Conservation (phyloP, 169 alveolate species). For the Plasmodium coatneyi region DNA sequence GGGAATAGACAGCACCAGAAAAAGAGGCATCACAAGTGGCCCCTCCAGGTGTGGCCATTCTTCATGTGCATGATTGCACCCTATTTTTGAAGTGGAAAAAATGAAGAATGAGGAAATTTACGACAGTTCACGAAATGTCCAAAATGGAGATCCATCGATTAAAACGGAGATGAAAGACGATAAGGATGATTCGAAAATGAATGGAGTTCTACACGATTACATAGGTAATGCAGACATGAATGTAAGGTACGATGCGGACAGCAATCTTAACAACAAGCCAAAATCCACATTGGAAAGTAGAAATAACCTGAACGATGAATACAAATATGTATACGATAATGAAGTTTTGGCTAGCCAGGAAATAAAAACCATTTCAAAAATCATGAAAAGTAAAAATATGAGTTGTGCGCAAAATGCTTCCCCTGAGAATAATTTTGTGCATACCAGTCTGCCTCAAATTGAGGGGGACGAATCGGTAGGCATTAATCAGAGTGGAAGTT, state of each 20-base stretch:
- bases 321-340: neutral
- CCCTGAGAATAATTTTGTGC: neutral
- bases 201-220: neutral
- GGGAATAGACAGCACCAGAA: neutral
- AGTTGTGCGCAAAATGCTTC: neutral
- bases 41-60: neutral
- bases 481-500: neutral
- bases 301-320: conserved; percentile 12
- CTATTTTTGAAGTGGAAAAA: neutral
- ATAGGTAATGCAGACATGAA: neutral
- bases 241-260: neutral
- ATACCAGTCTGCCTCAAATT: neutral
- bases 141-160: neutral
- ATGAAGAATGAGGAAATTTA: conserved; percentile 19
- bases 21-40: neutral
- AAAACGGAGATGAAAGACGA: conserved; percentile 5
- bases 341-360: neutral
- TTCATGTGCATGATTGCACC: neutral
- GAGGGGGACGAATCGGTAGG: neutral
- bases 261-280: neutral
- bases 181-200: neutral
- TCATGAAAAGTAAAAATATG: neutral
- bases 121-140: neutral
- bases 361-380: neutral
- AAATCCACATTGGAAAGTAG: neutral